A percentile compares a stretch with the other conserved stretches of the same genome.
These are phyloP conservation scores for Crepidotus sp. DNA, from an alignment of 1,284 basidiomycete genomes.

Conservation along the genomic window DNA sequence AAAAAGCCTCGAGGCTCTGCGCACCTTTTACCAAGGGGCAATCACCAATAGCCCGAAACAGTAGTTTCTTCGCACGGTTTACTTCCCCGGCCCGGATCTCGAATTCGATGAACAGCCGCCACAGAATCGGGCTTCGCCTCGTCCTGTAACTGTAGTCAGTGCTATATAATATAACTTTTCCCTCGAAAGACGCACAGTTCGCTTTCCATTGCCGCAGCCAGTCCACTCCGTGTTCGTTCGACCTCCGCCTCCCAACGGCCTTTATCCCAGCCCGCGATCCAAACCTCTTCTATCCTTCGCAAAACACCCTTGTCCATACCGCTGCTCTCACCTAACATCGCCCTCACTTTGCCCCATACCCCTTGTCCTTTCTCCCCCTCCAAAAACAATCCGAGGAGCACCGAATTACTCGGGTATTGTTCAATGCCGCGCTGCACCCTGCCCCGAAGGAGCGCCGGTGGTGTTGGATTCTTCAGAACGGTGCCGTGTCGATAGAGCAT, in stretches of 20 bases:
- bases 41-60: slow-evolving; percentile 76
- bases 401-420: slow-evolving; percentile 62
- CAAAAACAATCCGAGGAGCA: slow-evolving; percentile 68
- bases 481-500: slow-evolving; percentile 57
- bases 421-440: slow-evolving; percentile 48
- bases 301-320: slow-evolving; percentile 45
- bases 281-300: slow-evolving; percentile 58
- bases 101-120: slow-evolving; percentile 78
- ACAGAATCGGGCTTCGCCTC: slow-evolving; percentile 57
- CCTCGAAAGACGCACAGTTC: slow-evolving; percentile 44
- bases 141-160: slow-evolving; percentile 40
- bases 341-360: slow-evolving; percentile 61
- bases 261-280: slow-evolving; percentile 71
- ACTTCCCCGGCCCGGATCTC: slow-evolving; percentile 61
- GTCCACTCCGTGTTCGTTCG: slow-evolving; percentile 58
- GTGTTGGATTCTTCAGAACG: slow-evolving; percentile 47
- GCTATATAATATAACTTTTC: background rate
- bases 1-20: slow-evolving; percentile 6
- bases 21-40: slow-evolving; percentile 76
- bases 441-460: slow-evolving; percentile 52
- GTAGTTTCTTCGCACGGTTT: slow-evolving; percentile 63
- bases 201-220: slow-evolving; percentile 52
- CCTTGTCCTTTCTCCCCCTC: slow-evolving; percentile 71
- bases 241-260: slow-evolving; percentile 59
- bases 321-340: slow-evolving; percentile 36